Evolutionary conservation across 208 protist species (phyloP).

Genomic region (Borovskyia barvae): DNA sequence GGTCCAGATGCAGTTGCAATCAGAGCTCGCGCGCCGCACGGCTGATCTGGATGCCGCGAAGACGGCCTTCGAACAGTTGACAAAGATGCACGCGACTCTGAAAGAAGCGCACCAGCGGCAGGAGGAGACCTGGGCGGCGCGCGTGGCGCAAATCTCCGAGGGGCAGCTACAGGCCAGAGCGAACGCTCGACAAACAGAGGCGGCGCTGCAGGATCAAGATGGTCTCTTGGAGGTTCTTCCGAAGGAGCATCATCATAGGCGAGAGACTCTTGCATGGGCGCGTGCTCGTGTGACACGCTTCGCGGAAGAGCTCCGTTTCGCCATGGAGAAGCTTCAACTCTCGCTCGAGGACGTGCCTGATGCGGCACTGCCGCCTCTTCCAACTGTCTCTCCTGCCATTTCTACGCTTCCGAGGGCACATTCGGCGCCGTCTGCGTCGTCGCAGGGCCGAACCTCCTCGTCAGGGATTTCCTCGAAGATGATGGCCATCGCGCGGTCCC

Average conservation of each 20-base stretch:
- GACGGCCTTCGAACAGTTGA: neutral
- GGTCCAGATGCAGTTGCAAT: neutral
- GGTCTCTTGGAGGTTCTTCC: no score
- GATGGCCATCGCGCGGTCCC: no score
- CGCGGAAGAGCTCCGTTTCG: constrained; percentile 3
- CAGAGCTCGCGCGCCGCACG: neutral
- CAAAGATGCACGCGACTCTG: neutral
- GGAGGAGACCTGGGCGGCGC: constrained; percentile 5
- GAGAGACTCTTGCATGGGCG: neutral
- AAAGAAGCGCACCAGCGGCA: neutral
- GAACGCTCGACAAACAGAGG: constrained; percentile 6
- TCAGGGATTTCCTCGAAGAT: no score
- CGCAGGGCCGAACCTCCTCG: no score
- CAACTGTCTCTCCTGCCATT: no score
- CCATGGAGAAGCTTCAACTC: constrained; percentile 9
- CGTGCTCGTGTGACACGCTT: constrained; percentile 6
- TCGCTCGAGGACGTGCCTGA: neutral
- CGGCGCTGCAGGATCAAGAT: constrained; percentile 17
- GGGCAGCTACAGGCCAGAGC: constrained; percentile 17
- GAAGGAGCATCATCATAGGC: constrained; percentile 1
- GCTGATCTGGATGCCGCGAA: neutral
- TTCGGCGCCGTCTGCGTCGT: no score
- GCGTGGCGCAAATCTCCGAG: constrained; percentile 13
- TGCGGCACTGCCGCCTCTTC: no score
- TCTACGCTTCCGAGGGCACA: no score